Base-by-base conservation (phyloP, 2,329 filamentous ascomycete species). In the Chrysosphaeria jannelii region DNA sequence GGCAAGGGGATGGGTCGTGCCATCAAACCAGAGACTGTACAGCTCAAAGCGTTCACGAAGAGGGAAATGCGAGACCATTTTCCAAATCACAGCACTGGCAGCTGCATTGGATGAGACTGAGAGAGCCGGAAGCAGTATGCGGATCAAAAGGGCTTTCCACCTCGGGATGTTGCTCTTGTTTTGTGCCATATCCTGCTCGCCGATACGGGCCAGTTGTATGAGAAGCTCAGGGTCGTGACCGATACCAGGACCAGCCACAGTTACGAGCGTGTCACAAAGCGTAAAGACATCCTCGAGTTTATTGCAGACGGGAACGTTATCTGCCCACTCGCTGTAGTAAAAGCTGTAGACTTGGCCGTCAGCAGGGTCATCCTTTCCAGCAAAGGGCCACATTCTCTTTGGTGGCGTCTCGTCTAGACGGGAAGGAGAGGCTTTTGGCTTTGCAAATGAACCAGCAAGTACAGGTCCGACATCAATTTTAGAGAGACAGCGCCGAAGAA, bases 241-340 rank as follows among this genome's bases (percentile, higher is more conserved):
- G 31, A 93, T 81, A 37, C 76, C 78, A 30, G 88, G 66, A 3
- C 85, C 81, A 1, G 79, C 70, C 13, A 81, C 48, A 32, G 85
- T 88, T 21, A 91, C 50, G 12, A 97, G 56, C 1, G 76, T 79
- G 27, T 64, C 60, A 41, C 78, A 88, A 1, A 91, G 57, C 3
- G 68, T 65, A 41, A 93, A 85, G 9, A 97, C 57, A 38, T 97
- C 85, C 30, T 91, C 76, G 5, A 90, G 63, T 2, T 54, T 71
- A 39, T 89, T 79, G 38, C 85, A 97, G 11, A 90, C 48, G 1
- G 85, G 88, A 21, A 97, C 56, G 31, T 85, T 89, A 42, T 93
- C 81, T 3, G 66, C 57, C 85, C 85, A 97, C 34, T 93, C 85
- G 28, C 90, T 78, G 66, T 85, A 91, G 42, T 97, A 97, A 39